Evolutionary conservation across 805 yeast species (phyloP), one percentile per base, ranked within the genome.

Genomic region (Pichia eremophila): DNA sequence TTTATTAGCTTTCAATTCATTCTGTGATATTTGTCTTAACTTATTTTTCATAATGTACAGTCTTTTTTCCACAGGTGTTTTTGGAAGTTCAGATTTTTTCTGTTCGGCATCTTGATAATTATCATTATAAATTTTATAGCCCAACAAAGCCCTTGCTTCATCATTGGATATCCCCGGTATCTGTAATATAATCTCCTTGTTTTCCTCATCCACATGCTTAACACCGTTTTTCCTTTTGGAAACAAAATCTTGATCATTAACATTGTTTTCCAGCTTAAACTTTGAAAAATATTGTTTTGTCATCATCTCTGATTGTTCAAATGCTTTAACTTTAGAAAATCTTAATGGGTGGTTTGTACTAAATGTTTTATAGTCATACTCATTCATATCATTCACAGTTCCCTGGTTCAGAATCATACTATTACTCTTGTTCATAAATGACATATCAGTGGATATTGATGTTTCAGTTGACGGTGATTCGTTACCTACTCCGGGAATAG

Each of bases 281-380:
- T 39, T 25, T n/a, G 41, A 39, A n/a, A 40, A 40, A 45, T 54
- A 61, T 41, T 59, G 45, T 40, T 55, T 59, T 9, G 66, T 48
- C 5, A 70, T 63, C 48, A 60, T 49, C 45, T 67, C 71, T 7
- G 67, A 63, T 44, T 66, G 68, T 47, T 67, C 70, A 49, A 66
- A 58, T 6, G 69, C 70, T 41, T 61, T 55, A 4, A 67, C 55
- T 50, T 66, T 67, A 19, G 67, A 61, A 14, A 59, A 36, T 44
- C 70, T 46, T 38, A 67, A 44, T 19, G 68, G 68, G 43, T 64
- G 66, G 2, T 47, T 56, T 1, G 67, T 57, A 46, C 64, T 58
- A 50, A 67, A 67, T 8, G 65, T 62, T 47, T 61, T 59, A 45
- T 66, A 67, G 40, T 66, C 69, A 46, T 63, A 66, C 40, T 64